A percentile compares a stretch with the other conserved stretches of the same genome.
These are phyloP conservation scores for Penicillium paradoxum DNA, from an alignment of 495 filamentous ascomycete genomes.

Conservation along the genomic window DNA sequence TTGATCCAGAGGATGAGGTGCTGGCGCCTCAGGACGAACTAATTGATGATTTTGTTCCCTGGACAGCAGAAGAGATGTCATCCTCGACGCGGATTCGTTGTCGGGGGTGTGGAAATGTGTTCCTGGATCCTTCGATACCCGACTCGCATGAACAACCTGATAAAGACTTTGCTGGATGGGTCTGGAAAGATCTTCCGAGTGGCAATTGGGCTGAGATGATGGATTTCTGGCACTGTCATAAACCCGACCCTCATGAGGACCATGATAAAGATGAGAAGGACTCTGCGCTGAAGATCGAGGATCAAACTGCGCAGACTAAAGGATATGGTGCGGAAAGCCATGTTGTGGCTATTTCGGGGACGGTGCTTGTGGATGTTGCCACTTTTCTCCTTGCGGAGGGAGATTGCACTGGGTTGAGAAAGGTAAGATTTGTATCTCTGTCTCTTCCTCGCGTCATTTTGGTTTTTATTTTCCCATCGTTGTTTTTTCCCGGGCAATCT, in stretches of 20 bases:
- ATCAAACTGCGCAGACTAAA: constrained; percentile 48
- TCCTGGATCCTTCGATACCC: constrained; percentile 15
- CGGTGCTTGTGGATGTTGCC: constrained; percentile 76
- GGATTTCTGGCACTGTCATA: constrained; percentile 99
- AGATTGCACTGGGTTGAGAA: constrained; percentile 55
- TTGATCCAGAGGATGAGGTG: constrained; percentile 39
- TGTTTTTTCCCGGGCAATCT: constrained; percentile 55
- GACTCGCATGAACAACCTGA: background rate
- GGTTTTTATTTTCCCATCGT: background rate
- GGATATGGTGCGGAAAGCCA: constrained; percentile 72
- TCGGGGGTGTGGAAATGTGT: constrained; percentile 46
- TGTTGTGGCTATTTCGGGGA: constrained; percentile 56
- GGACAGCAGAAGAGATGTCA: constrained; percentile 64
- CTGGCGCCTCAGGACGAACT: constrained; percentile 20
- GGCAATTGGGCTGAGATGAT: constrained; percentile 99
- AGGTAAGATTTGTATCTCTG: constrained; percentile 50
- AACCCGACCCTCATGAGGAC: constrained; percentile 56
- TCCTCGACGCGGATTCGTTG: constrained; percentile 56
- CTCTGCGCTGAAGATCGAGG: constrained; percentile 24
- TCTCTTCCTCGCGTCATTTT: constrained; percentile 9
- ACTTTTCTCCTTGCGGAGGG: constrained; percentile 61
- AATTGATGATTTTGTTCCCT: constrained; percentile 52
- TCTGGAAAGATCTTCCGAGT: constrained; percentile 94
- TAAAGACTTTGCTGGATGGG: constrained; percentile 22
- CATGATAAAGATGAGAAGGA: constrained; percentile 28